These are phyloP conservation scores for Pseudocercospora cruenta DNA, from an alignment of 2,329 filamentous ascomycete species.

Conservation along the genomic window DNA sequence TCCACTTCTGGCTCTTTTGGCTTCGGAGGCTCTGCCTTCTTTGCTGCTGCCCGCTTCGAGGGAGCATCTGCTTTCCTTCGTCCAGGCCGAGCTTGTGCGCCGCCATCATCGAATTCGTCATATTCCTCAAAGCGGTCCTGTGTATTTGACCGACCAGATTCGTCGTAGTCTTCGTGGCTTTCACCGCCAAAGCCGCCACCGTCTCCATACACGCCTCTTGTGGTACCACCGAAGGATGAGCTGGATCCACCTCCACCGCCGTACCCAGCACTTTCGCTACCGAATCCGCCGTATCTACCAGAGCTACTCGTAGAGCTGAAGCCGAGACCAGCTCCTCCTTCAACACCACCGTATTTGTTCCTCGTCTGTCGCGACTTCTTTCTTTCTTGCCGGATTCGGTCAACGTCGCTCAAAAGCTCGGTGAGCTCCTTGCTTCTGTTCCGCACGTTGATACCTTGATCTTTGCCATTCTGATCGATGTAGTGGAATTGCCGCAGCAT, in stretches of 20 bases:
- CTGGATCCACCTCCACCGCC: conserved; percentile 27
- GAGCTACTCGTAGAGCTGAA: conserved; percentile 56
- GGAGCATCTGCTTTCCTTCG: conserved; percentile 54
- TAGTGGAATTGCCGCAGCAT: conserved; percentile 99
- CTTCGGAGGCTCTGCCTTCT: conserved; percentile 73
- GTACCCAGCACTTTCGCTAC: conserved; percentile 67
- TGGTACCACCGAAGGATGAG: conserved; percentile 65
- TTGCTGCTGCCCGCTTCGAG: conserved; percentile 47
- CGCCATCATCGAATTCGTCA: conserved; percentile 88
- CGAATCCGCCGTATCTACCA: conserved; percentile 84
- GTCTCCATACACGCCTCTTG: conserved; percentile 85
- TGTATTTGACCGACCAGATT: conserved; percentile 64
- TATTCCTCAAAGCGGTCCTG: conserved; percentile 87
- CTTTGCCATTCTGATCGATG: conserved; percentile 94
- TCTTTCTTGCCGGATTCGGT: conserved; percentile 71
- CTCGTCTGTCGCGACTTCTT: conserved; percentile 91
- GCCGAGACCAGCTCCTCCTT: conserved; percentile 72
- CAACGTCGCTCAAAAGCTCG: conserved; percentile 90
- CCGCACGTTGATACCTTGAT: conserved; percentile 95
- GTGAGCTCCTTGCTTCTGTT: conserved; percentile 95
- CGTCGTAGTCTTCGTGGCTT: conserved; percentile 62
- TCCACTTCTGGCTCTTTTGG: conserved; percentile 88
- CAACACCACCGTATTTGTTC: conserved; percentile 94
- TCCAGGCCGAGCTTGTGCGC: conserved; percentile 54
- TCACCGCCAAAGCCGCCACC: conserved; percentile 90